These are phyloP conservation scores for Sisymbrium irio DNA, from an alignment of 345 rosid genomes.

Conservation along the genomic window DNA sequence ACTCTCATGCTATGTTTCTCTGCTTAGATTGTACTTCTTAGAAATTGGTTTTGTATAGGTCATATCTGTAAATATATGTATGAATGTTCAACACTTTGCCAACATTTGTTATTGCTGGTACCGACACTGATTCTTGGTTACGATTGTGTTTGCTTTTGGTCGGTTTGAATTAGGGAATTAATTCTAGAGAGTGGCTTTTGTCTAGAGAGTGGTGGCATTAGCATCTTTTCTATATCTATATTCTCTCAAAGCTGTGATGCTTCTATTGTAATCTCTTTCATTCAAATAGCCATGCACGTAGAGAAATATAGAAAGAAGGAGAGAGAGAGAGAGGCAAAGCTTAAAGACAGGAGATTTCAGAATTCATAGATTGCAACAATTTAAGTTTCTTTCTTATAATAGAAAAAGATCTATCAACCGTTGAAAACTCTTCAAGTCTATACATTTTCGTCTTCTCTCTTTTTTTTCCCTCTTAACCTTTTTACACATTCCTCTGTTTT, in stretches of 20 bases:
- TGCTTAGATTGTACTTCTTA: not conserved
- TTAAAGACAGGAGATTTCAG: conserved; percentile 32
- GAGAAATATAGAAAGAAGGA: not conserved
- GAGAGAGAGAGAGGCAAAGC: conserved; percentile 28
- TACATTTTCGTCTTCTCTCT: not conserved
- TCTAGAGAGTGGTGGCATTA: too few species aligned
- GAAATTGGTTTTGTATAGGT: too few species aligned
- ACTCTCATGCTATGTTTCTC: conserved; percentile 10
- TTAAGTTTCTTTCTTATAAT: conserved; percentile 22
- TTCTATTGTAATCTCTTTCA: conserved; percentile 4
- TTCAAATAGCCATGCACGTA: not conserved
- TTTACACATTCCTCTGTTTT: conserved; percentile 22
- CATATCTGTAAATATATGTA: not conserved
- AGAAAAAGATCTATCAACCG: conserved; percentile 30
- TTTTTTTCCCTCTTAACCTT: conserved; percentile 8
- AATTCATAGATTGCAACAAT: conserved; percentile 10
- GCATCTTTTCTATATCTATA: not conserved
- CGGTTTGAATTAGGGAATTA: too few species aligned
- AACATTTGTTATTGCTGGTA: conserved; percentile 6
- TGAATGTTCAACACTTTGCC: conserved; percentile 18
- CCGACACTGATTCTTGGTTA: conserved; percentile 8
- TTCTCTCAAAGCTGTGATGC: not conserved
- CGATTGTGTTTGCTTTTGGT: not conserved
- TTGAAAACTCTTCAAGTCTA: not conserved
- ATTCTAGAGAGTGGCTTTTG: too few species aligned